Conservation (phyloP, 2,329 filamentous ascomycete species). For the Pseudodiploospora longispora region DNA sequence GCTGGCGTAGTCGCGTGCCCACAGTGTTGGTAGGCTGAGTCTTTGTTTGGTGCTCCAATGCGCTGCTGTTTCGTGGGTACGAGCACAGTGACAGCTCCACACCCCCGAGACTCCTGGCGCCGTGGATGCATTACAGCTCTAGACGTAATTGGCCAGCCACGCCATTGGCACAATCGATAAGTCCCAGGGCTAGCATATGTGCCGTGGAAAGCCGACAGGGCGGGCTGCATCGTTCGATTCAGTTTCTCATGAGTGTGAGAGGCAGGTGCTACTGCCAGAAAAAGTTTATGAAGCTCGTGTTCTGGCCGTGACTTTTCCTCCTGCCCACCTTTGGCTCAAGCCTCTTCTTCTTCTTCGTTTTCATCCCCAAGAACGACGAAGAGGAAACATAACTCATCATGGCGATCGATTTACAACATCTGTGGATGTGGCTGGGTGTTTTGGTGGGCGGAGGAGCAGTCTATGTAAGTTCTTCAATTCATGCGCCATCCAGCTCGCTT, state of each 20-base stretch:
- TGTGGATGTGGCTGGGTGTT: conserved; percentile 33
- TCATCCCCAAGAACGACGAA: background rate
- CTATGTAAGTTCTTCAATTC: conserved; percentile 31
- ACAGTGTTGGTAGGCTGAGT: too few species aligned
- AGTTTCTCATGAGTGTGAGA: too few species aligned
- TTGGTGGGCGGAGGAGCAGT: conserved; percentile 25
- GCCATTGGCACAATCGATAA: background rate
- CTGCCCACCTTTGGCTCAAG: background rate
- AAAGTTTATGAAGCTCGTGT: too few species aligned
- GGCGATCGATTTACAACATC: conserved; percentile 23
- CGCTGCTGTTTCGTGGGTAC: too few species aligned
- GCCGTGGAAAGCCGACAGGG: conserved; percentile 10
- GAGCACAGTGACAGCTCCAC: too few species aligned
- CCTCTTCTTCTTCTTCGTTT: conserved; percentile 1
- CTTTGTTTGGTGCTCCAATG: too few species aligned
- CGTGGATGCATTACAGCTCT: background rate
- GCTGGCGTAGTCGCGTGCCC: too few species aligned
- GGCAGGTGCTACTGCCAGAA: too few species aligned
- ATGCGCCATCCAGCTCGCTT: background rate
- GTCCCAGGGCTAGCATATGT: conserved; percentile 1
- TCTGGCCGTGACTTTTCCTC: too few species aligned
- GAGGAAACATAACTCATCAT: conserved; percentile 11
- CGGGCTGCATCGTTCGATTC: background rate
- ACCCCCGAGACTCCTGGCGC: background rate
- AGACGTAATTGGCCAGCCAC: conserved; percentile 3